phyloP scores from a whole-genome alignment of 495 filamentous ascomycete species.

The Penicillium psychrofluorescens region DNA sequence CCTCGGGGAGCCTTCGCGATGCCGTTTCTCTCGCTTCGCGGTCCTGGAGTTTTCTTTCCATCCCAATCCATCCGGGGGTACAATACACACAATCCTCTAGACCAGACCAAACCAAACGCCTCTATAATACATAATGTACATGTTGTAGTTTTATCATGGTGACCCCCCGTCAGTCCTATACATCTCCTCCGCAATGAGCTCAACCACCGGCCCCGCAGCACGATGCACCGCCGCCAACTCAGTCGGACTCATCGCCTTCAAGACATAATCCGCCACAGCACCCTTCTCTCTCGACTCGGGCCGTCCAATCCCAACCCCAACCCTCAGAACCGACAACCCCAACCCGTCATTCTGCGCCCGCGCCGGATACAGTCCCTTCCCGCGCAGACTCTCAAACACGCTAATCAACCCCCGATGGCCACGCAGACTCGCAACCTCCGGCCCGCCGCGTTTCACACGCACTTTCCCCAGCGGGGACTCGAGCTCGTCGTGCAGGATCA shows the following conservation, averaged over 20 bases:
- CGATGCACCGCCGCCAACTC: conserved; percentile 44
- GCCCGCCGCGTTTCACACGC: conserved; percentile 47
- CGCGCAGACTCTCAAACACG: conserved; percentile 41
- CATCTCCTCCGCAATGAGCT: conserved; percentile 40
- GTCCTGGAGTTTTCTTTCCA: no score
- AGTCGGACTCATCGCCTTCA: conserved; percentile 49
- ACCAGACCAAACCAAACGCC: no score
- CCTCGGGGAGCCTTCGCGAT: no score
- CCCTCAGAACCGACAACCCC: conserved; percentile 37
- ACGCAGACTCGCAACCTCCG: conserved; percentile 43
- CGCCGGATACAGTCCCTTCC: conserved; percentile 22
- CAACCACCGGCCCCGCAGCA: conserved; percentile 43
- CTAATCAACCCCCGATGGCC: conserved; percentile 81
- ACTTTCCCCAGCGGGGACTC: conserved; percentile 62
- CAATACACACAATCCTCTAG: no score
- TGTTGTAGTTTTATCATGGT: not conserved
- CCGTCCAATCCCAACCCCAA: conserved; percentile 69
- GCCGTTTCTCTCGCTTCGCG: no score
- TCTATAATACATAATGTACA: not conserved
- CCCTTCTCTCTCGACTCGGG: conserved; percentile 49
- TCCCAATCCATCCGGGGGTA: no score
- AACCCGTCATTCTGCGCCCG: not conserved
- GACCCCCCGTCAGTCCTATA: conserved; percentile 16
- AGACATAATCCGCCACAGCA: conserved; percentile 59
- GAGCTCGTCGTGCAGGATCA: conserved; percentile 80